Evolutionary conservation across 2,329 filamentous ascomycete genomes (phyloP).

Genomic region (Aspergillus viridinutans): DNA sequence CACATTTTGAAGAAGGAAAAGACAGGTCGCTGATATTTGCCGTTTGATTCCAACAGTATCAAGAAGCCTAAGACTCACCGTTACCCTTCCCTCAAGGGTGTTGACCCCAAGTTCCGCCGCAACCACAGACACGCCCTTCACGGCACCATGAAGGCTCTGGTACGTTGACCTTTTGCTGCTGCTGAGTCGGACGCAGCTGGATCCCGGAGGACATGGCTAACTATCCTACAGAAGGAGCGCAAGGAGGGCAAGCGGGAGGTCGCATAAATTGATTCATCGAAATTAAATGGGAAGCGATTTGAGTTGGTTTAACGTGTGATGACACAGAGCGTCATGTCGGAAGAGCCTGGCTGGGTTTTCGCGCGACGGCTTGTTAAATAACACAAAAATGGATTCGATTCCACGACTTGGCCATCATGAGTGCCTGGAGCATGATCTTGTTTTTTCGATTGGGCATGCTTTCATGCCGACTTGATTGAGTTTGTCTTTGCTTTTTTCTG

Average conservation of each 20-base stretch:
- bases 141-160: constrained; percentile 96
- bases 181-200: background rate
- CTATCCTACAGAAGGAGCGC: constrained; percentile 76
- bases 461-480: background rate
- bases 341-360: constrained; percentile 13
- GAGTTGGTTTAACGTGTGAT: constrained; percentile 31
- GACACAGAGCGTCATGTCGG: constrained; percentile 24
- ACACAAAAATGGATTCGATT: constrained; percentile 20
- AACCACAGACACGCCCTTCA: constrained; percentile 99
- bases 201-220: constrained; percentile 25
- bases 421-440: constrained; percentile 3
- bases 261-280: constrained; percentile 56
- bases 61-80: constrained; percentile 99
- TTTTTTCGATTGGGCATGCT: background rate
- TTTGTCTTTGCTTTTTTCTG: background rate
- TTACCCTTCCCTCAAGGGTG: constrained; percentile 98
- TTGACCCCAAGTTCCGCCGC: constrained; percentile 99
- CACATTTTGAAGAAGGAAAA: background rate
- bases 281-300: constrained; percentile 27
- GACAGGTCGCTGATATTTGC: constrained; percentile 19
- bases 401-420: constrained; percentile 9
- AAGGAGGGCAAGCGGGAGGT: constrained; percentile 92
- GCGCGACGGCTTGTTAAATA: constrained; percentile 20
- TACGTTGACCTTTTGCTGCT: constrained; percentile 50
- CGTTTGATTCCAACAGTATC: constrained; percentile 62